phyloP scores from a whole-genome alignment of 163 green algal species.

The Smithsoniella earleae region DNA sequence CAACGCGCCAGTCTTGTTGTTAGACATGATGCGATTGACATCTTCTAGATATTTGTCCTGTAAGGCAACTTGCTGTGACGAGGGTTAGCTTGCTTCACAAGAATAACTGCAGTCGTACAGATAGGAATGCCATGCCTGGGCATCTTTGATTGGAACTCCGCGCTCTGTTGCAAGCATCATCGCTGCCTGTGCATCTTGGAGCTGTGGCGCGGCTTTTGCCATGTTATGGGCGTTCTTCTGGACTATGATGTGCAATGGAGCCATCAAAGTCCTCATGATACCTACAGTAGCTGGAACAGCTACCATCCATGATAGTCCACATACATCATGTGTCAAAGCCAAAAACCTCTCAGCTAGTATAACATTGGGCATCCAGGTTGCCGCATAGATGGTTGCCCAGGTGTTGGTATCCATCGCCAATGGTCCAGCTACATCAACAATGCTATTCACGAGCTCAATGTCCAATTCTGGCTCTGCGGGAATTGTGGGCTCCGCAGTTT shows the following conservation, averaged over 20 bases:
- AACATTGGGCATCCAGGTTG: not conserved
- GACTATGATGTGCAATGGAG: not conserved
- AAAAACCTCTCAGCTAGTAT: not conserved
- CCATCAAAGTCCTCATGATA: not conserved
- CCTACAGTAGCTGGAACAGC: slow-evolving; percentile 13
- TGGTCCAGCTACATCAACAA: slow-evolving; percentile 10
- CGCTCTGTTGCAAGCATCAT: slow-evolving; percentile 26
- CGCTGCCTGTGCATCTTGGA: not conserved
- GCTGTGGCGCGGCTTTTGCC: not conserved
- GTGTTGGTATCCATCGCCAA: slow-evolving; percentile 6
- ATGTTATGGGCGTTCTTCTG: not conserved
- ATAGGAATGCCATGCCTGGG: too few species aligned
- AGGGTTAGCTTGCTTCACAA: too few species aligned
- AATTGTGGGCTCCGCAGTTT: too few species aligned
- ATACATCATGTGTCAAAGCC: not conserved
- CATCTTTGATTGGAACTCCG: slow-evolving; percentile 4
- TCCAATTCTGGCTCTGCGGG: not conserved
- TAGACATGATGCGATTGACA: slow-evolving; percentile 7
- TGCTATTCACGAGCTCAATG: not conserved
- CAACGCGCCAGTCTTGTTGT: slow-evolving; percentile 13
- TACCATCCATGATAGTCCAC: slow-evolving; percentile 16
- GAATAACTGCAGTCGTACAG: too few species aligned
- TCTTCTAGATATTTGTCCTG: not conserved
- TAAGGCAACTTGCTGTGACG: too few species aligned
- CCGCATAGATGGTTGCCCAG: not conserved